A percentile compares a stretch with the other conserved stretches of the same genome.
Conservation (phyloP, 2,329 filamentous ascomycete genomes). For the Lizonia empirigonia region DNA sequence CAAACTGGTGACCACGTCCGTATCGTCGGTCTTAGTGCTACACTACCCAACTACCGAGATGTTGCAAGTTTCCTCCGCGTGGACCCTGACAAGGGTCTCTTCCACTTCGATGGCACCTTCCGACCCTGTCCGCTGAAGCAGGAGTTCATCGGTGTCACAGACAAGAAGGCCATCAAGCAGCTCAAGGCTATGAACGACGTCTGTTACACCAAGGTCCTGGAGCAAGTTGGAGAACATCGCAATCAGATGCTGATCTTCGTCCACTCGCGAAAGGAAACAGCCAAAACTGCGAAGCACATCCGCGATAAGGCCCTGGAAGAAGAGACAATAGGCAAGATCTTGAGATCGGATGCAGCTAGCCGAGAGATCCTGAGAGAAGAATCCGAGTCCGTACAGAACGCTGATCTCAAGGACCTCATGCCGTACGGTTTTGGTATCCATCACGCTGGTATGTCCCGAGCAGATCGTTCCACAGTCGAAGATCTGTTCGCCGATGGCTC, state of each 20-base stretch:
- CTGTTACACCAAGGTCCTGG: slow-evolving; percentile 95
- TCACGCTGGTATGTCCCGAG: slow-evolving; percentile 94
- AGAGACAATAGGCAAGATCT: slow-evolving; percentile 95
- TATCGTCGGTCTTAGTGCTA: slow-evolving; percentile 90
- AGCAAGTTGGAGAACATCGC: slow-evolving; percentile 88
- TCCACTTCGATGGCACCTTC: slow-evolving; percentile 95
- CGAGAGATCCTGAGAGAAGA: slow-evolving; percentile 87
- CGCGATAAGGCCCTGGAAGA: slow-evolving; percentile 95
- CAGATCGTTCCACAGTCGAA: slow-evolving; percentile 94
- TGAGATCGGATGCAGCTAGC: slow-evolving; percentile 89
- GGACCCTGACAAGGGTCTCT: slow-evolving; percentile 81
- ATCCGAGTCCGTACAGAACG: slow-evolving; percentile 78
- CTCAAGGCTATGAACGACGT: slow-evolving; percentile 99
- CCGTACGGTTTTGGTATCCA: slow-evolving; percentile 98
- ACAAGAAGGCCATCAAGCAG: slow-evolving; percentile 98
- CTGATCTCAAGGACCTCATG: slow-evolving; percentile 89
- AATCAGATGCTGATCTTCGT: slow-evolving; percentile 99
- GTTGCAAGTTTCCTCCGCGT: slow-evolving; percentile 95
- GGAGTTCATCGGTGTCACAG: slow-evolving; percentile 96
- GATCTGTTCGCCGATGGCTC: slow-evolving; percentile 90
- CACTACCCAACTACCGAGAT: slow-evolving; percentile 93
- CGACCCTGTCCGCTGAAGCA: slow-evolving; percentile 93
- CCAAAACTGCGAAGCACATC: slow-evolving; percentile 95
- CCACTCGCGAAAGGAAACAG: slow-evolving; percentile 96
- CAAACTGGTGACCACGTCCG: slow-evolving; percentile 93